Conservation (phyloP, 331 rosid genomes). For the Rosa hybrid region DNA sequence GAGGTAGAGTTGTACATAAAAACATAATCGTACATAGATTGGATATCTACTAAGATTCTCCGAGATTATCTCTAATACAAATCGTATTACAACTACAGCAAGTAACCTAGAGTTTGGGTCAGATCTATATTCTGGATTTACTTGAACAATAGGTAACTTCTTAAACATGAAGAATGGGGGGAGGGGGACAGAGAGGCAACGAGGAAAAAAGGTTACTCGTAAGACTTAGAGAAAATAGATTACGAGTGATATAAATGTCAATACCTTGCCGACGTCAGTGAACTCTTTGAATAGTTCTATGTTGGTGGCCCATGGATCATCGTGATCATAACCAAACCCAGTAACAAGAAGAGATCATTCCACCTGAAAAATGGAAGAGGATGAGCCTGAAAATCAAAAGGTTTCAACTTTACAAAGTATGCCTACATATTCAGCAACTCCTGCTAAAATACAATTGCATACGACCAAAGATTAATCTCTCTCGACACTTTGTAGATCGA, state of each 20-base stretch:
- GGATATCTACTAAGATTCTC: too few relatives aligned
- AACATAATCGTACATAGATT: too few relatives aligned
- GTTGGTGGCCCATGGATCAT: conserved; percentile 90
- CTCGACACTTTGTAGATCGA: not conserved
- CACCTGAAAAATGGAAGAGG: conserved; percentile 52
- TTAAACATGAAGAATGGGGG: not conserved
- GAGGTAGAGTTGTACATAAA: too few relatives aligned
- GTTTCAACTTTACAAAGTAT: not conserved
- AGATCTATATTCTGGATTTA: too few relatives aligned
- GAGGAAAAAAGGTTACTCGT: too few relatives aligned
- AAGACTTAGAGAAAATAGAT: too few relatives aligned
- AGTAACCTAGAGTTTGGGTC: too few relatives aligned
- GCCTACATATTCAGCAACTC: not conserved
- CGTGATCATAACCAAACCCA: conserved; percentile 96
- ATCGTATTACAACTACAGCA: too few relatives aligned
- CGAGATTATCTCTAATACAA: too few relatives aligned
- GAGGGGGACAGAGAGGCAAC: too few relatives aligned
- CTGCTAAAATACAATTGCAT: not conserved
- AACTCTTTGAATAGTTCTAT: conserved; percentile 79
- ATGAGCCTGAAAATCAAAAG: not conserved
- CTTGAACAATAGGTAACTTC: not conserved
- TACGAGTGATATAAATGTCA: conserved; percentile 3
- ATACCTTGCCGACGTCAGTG: conserved; percentile 92
- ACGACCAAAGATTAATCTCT: not conserved
- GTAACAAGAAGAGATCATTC: conserved; percentile 87